These are phyloP conservation scores for Marsdenia floribunda DNA, from an alignment of 257 asterid genomes.

Conservation along the genomic window DNA sequence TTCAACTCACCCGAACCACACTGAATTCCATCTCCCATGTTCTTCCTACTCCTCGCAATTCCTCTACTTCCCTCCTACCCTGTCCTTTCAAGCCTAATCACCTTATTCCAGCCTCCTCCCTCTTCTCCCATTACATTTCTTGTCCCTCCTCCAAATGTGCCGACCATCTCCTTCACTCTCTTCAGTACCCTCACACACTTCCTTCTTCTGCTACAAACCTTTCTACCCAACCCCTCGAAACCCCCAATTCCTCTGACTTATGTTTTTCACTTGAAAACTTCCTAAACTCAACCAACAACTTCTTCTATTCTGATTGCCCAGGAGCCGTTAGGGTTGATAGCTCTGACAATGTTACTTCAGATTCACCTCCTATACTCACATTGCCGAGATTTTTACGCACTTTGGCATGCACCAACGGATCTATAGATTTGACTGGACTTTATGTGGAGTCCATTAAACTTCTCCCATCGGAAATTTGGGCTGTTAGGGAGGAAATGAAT, in stretches of 20 bases:
- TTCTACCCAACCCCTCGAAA: conserved; percentile 6
- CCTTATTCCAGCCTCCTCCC: conserved; percentile 59
- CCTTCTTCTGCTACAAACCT: conserved; percentile 3
- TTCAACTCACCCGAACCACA: conserved; percentile 40
- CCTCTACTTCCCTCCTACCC: conserved; percentile 33
- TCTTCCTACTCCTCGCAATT: conserved; percentile 24
- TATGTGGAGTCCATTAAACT: conserved; percentile 27
- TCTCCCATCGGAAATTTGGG: conserved; percentile 81
- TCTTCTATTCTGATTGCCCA: conserved; percentile 68
- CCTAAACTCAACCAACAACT: conserved; percentile 27
- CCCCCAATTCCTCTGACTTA: conserved; percentile 24
- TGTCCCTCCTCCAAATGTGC: conserved; percentile 43
- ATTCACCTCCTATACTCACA: conserved; percentile 39
- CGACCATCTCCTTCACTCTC: conserved; percentile 31
- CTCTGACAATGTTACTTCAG: conserved; percentile 6
- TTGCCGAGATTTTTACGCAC: conserved; percentile 40
- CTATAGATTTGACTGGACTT: conserved; percentile 9
- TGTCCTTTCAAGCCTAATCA: conserved; percentile 72
- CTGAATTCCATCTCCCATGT: conserved; percentile 45
- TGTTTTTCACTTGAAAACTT: conserved; percentile 48
- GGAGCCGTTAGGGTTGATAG: conserved; percentile 46
- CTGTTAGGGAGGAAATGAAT: conserved; percentile 46
- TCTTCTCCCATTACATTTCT: conserved; percentile 67
- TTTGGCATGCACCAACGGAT: conserved; percentile 4
- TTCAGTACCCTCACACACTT: conserved; percentile 44